A percentile compares a stretch with the other conserved stretches of the same genome.
phyloP scores from a whole-genome alignment of 495 filamentous ascomycete genomes.

The Aspergillus asperescens region DNA sequence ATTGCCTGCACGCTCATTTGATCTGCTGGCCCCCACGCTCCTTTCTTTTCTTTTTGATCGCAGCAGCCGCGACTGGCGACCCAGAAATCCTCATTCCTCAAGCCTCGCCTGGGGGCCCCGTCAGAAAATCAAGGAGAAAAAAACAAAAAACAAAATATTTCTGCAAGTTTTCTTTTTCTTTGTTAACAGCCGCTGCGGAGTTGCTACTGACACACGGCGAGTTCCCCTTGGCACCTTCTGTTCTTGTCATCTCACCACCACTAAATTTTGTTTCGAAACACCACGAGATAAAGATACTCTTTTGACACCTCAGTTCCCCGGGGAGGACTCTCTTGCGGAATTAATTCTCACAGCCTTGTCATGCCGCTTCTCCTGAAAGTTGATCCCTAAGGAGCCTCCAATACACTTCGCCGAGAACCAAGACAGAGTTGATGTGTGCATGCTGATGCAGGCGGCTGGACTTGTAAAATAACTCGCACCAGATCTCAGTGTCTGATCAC shows the following conservation, averaged over 20 bases:
- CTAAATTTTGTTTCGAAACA: not conserved
- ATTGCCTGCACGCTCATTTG: constrained; percentile 1
- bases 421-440: constrained; percentile 6
- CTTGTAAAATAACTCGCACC: not conserved
- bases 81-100: constrained; percentile 1
- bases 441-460: constrained; percentile 7
- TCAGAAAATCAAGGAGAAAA: not conserved
- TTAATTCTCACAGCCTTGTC: not conserved
- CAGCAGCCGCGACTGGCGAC: constrained; percentile 21
- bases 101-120: too few relatives aligned
- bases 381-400: not conserved
- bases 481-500: constrained; percentile 8
- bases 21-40: not conserved
- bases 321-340: not conserved
- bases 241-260: not conserved
- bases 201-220: too few relatives aligned
- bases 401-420: not conserved
- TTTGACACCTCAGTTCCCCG: not conserved
- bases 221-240: not conserved
- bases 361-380: not conserved
- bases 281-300: not conserved
- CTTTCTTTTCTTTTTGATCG: constrained; percentile 6
- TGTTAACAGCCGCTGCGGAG: not conserved
- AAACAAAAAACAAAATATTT: not conserved
- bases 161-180: constrained; percentile 6